Base-by-base conservation (phyloP, 805 yeast species). In the Metschnikowia gelsemii region DNA sequence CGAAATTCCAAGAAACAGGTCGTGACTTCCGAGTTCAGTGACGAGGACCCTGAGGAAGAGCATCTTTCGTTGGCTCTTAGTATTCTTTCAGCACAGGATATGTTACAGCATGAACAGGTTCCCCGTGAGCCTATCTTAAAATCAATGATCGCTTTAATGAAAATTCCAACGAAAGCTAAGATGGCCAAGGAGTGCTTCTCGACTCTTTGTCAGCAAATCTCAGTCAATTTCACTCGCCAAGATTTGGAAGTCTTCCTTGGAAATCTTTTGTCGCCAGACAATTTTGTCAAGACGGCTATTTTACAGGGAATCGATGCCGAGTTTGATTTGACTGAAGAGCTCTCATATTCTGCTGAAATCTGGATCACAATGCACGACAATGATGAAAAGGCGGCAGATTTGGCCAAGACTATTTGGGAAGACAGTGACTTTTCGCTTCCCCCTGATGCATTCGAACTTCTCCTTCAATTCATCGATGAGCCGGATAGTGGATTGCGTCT, bases 31-130 rank as follows among this genome's bases (percentile, higher is more conserved):
- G 95, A 87, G 53, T 85, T 82, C 58, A 76, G 76, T 22, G 91
- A 87, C 41, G 96, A 87, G 59, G 87, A 82, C 51, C 81, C 81
- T n/a, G 89, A 85, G 57, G 96, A 90, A 61, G 97, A 89, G 58
- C 91, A 87, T 53, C 67, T 89, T 36, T 62, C 85, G 36, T 66
- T 91, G 43, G 84, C 91, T 0, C 62, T 90, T 52, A 95, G 87
- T 55, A 80, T 89, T 29, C 69, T 91, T 41, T 71, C 80, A 29
- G 74, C 75, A 2, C 90, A 85, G 54, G 75, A 82, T 17, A 73
- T 72, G 11, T 84, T 93, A 57, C 79, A 75, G 50, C 82, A 83
- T 55, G 71, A 72, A 0, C 61, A 77, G 1, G 79, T 87, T 42
- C 95, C 96, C 14, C 78, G 97, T 57, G 64, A 71, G 4, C 73